A percentile compares a stretch with the other conserved stretches of the same genome.
Conservation (phyloP, 1,139 yeast genomes). For the Debaryomycetaceae sp. region DNA sequence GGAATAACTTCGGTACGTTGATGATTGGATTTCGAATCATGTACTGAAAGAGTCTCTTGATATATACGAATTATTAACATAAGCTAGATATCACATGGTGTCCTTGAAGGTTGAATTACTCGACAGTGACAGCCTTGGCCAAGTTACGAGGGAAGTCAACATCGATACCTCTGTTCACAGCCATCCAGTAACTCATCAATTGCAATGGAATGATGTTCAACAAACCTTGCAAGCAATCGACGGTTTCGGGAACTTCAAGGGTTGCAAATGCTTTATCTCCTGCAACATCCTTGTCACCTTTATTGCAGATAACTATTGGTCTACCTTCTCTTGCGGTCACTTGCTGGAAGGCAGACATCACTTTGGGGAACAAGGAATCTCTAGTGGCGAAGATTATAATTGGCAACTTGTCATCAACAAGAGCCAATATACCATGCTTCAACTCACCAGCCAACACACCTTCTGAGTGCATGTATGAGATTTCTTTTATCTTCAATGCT, state of each 20-base stretch:
- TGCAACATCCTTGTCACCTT: conserved; percentile 69
- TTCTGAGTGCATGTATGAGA: conserved; percentile 98
- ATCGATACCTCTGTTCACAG: conserved; percentile 91
- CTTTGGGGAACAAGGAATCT: conserved; percentile 95
- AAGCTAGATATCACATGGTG: background rate
- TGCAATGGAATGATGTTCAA: conserved; percentile 93
- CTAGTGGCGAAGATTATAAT: conserved; percentile 96
- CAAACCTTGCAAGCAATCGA: conserved; percentile 96
- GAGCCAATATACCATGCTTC: conserved; percentile 96
- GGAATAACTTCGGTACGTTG: no score
- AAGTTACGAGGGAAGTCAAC: conserved; percentile 98
- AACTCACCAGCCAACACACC: conserved; percentile 99
- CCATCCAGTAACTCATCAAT: conserved; percentile 95
- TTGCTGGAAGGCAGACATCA: conserved; percentile 93
- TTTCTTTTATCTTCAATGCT: conserved; percentile 96
- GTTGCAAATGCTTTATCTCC: conserved; percentile 56
- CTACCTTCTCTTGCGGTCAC: conserved; percentile 97
- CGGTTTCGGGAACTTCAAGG: conserved; percentile 90
- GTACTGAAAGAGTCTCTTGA: background rate
- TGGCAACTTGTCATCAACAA: conserved; percentile 91
- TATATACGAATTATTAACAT: background rate
- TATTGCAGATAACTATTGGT: conserved; percentile 91
- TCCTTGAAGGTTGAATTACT: conserved; percentile 29
- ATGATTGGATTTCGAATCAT: background rate
- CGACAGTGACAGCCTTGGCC: conserved; percentile 98